These are phyloP conservation scores for Helotiales sp. DNA, from an alignment of 2,329 filamentous ascomycete species.

Conservation along the genomic window DNA sequence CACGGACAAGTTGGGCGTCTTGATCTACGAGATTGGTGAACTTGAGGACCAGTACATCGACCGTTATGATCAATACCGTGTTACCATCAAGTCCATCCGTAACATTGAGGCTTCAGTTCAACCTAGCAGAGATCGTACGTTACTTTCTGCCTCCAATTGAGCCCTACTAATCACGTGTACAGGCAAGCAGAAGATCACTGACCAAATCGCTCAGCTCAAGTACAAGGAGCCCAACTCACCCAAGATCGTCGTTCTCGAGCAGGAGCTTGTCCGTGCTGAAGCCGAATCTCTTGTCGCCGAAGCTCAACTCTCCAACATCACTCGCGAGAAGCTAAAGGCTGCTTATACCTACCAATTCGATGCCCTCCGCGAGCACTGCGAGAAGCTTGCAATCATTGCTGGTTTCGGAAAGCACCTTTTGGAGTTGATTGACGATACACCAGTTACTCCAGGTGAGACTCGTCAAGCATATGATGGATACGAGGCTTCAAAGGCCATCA, in stretches of 20 bases:
- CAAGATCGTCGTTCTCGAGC: slow-evolving; percentile 95
- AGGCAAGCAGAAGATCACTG: slow-evolving; percentile 99
- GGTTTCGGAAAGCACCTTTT: slow-evolving; percentile 98
- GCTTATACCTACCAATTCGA: slow-evolving; percentile 99
- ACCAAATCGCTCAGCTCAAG: slow-evolving; percentile 97
- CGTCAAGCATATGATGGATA: slow-evolving; percentile 96
- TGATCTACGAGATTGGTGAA: slow-evolving; percentile 92
- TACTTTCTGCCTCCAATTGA: neutral
- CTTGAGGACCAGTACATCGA: slow-evolving; percentile 97
- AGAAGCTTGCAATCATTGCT: slow-evolving; percentile 97
- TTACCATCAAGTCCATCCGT: slow-evolving; percentile 98
- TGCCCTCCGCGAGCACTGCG: slow-evolving; percentile 92
- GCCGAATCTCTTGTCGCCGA: slow-evolving; percentile 98
- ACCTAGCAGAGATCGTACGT: slow-evolving; percentile 91
- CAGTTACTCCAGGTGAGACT: slow-evolving; percentile 95
- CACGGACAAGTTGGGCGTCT: slow-evolving; percentile 95
- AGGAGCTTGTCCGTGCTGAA: slow-evolving; percentile 96
- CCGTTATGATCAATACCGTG: slow-evolving; percentile 97
- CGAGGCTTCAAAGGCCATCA: slow-evolving; percentile 97
- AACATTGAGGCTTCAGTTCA: slow-evolving; percentile 99
- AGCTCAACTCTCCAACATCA: slow-evolving; percentile 98
- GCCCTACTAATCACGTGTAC: slow-evolving; percentile 25
- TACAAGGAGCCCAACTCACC: slow-evolving; percentile 99
- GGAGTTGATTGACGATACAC: slow-evolving; percentile 93
- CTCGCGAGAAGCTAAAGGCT: slow-evolving; percentile 97